Evolutionary conservation across 768 basidiomycete species (phyloP).

Genomic region (Ramaria sp.): DNA sequence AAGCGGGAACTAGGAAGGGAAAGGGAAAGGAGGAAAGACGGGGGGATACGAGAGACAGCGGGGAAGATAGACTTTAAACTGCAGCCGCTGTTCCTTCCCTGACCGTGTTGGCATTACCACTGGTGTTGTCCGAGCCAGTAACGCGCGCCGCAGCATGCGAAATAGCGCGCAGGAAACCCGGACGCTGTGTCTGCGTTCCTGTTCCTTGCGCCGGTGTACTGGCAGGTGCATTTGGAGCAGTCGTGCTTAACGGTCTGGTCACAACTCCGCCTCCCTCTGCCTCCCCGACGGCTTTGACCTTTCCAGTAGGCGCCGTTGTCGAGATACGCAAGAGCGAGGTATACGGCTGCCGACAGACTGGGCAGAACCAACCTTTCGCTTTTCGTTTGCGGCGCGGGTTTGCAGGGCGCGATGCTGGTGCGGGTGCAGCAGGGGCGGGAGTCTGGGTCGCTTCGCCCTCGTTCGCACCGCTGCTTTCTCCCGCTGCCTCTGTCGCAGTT

Average conservation of each 20-base stretch:
- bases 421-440: constrained; percentile 13
- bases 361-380: constrained; percentile 96
- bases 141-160: not conserved
- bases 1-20: no score
- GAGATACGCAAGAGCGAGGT: constrained; percentile 81
- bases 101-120: not conserved
- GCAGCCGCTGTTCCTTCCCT: no score
- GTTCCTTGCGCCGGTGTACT: not conserved
- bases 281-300: not conserved
- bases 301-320: constrained; percentile 39
- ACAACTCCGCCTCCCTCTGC: not conserved
- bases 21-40: no score
- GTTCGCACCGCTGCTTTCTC: constrained; percentile 2
- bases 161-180: not conserved
- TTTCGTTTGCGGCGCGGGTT: constrained; percentile 49
- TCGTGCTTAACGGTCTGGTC: not conserved
- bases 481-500: constrained; percentile 12
- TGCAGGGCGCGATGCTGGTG: constrained; percentile 12
- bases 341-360: constrained; percentile 91
- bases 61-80: no score
- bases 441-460: constrained; percentile 11
- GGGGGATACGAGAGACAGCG: no score
- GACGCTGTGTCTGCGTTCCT: not conserved
- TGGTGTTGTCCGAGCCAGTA: not conserved
- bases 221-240: not conserved